A percentile compares a stretch with the other conserved stretches of the same genome.
Conservation (phyloP, 805 yeast genomes). For the Starmerella bombicola region DNA sequence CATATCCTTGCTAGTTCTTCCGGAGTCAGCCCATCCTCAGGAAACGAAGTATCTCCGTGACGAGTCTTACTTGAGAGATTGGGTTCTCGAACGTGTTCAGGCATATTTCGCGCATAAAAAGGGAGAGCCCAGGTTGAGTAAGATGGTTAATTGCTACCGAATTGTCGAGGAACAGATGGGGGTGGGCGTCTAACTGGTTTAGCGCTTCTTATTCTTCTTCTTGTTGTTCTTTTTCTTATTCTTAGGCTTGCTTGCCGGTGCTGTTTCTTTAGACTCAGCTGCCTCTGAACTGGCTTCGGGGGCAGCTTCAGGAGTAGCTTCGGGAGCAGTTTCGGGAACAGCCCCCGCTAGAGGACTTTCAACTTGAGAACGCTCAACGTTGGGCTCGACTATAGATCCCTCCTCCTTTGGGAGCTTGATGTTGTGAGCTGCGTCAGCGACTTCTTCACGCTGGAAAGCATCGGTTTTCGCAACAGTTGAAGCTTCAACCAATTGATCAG, state of each 20-base stretch:
- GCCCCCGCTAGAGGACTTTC: too few relatives aligned
- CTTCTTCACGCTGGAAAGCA: too few relatives aligned
- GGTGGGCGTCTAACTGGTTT: neutral
- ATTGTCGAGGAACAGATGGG: neutral
- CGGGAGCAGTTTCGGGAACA: too few relatives aligned
- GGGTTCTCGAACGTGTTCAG: neutral
- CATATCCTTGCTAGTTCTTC: slow-evolving; percentile 3
- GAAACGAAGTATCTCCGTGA: neutral
- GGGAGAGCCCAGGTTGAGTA: neutral
- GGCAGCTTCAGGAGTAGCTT: too few relatives aligned
- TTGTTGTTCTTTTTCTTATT: neutral
- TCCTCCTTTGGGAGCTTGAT: too few relatives aligned
- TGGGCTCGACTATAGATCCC: too few relatives aligned
- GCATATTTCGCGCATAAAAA: neutral
- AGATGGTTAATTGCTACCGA: neutral
- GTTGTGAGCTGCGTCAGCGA: too few relatives aligned
- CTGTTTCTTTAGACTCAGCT: neutral
- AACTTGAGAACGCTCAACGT: too few relatives aligned
- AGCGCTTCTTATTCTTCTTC: slow-evolving; percentile 5
- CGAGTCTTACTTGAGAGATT: neutral
- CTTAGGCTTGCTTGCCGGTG: neutral
- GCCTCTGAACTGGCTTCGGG: neutral
- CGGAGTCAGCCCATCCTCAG: neutral
- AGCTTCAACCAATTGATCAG: too few relatives aligned
- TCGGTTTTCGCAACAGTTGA: too few relatives aligned